Base-by-base conservation (phyloP, 345 rosid species). In the Citrus hindsii region DNA sequence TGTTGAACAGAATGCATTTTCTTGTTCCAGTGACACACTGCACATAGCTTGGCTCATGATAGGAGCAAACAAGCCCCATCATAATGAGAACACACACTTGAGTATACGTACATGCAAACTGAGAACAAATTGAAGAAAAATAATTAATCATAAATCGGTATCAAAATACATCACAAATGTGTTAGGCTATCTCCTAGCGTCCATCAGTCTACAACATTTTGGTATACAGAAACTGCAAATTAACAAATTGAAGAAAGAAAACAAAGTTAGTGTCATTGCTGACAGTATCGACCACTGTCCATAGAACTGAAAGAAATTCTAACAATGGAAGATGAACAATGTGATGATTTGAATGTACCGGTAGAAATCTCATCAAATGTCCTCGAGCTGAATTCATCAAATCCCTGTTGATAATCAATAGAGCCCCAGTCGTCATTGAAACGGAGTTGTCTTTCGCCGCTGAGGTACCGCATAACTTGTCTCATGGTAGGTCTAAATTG, bases 401-500 rank as follows among this genome's bases (percentile, higher is more conserved):
- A 48, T 22, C 62, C 38, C 65, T 79, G 73, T 7, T 65, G 71
- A 42, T 85, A 83, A 65, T 66, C 73, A 1, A 58, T 18, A 14
- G 74, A 78, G 22, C 80, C 66, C 85, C 80, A 79, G 28, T 80
- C 56, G 18, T 80, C 60, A 13, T 82, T 4, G 22, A 69, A 22
- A 8, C 87, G 88, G 53, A 87, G 84, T 19, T 66, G 46, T 0
- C 89, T 92, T 21, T 93, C 97, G 40, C 88, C 79, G 42, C 86
- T 85, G 32, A 92, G 81, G 79, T 83, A 89, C 84, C 87, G 79
- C 35, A 79, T 80, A 64, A 88, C 90, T 72, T 77, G 87, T 77
- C 87, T 85, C 92, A 89, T 91, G n/a, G 86, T 83, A 12, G 95
- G 95, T 40, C 97, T 85, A 13, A 74, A 19, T 10, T 77, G 81